phyloP scores from a whole-genome alignment of 164 flowering plant species.

The Cinnamomum chago region DNA sequence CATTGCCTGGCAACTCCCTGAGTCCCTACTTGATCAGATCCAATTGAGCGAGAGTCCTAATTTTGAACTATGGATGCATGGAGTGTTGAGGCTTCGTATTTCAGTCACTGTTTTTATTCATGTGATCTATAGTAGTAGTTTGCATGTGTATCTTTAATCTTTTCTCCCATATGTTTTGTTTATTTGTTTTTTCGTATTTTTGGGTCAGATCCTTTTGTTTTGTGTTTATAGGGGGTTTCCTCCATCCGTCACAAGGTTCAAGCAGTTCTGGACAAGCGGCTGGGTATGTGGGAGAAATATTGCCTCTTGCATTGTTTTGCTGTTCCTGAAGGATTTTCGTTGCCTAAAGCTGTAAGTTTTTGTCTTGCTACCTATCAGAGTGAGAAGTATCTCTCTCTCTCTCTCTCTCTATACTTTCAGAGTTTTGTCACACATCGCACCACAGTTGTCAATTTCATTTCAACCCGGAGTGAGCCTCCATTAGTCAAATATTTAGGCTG shows the following conservation, averaged over 20 bases:
- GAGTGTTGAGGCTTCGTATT: too few relatives aligned
- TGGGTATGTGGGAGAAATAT: conserved; percentile 78
- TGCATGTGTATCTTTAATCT: too few relatives aligned
- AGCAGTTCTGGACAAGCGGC: conserved; percentile 43
- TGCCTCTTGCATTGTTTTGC: conserved; percentile 61
- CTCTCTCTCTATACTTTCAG: too few relatives aligned
- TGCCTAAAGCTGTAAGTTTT: conserved; percentile 44
- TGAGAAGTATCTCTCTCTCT: too few relatives aligned
- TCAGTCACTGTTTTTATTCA: too few relatives aligned
- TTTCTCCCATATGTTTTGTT: too few relatives aligned
- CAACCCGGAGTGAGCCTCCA: not conserved
- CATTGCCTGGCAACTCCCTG: too few relatives aligned
- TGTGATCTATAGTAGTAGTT: too few relatives aligned
- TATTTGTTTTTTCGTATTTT: not conserved
- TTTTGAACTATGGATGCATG: too few relatives aligned
- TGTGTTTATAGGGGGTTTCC: conserved; percentile 46
- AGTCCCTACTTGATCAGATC: too few relatives aligned
- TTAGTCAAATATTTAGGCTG: too few relatives aligned
- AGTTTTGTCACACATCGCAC: not conserved
- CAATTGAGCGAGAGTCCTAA: too few relatives aligned
- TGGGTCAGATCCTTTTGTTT: not conserved
- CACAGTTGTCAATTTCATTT: not conserved
- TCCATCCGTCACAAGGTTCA: conserved; percentile 39
- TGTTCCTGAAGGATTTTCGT: conserved; percentile 65
- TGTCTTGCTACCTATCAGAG: not conserved